Evolutionary conservation across 192 early-diverging fungal species (phyloP).

Genomic region (Coemansia sp.): DNA sequence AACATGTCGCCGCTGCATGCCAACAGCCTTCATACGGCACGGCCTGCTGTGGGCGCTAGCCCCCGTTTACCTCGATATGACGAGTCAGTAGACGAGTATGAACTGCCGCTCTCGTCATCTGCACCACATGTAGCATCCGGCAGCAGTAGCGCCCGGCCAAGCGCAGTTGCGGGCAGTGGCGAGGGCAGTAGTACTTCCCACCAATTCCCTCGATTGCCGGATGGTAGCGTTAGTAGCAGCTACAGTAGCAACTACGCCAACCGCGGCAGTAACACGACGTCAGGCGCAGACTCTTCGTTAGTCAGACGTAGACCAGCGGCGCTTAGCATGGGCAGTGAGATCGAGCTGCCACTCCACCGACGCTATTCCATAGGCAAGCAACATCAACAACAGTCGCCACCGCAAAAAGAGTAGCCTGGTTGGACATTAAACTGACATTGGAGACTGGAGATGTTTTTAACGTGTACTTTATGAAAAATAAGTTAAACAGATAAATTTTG

Average conservation of each 20-base stretch:
- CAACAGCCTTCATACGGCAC: background rate
- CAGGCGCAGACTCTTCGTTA: slow-evolving; percentile 31
- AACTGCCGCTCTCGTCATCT: slow-evolving; percentile 10
- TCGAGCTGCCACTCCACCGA: slow-evolving; percentile 32
- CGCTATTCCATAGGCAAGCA: slow-evolving; percentile 19
- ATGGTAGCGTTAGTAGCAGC: slow-evolving; percentile 7
- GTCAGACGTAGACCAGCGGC: slow-evolving; percentile 39
- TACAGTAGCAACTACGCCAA: slow-evolving; percentile 29
- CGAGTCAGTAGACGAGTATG: slow-evolving; percentile 3
- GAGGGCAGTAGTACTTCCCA: slow-evolving; percentile 22
- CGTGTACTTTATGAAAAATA: slow-evolving; percentile 2
- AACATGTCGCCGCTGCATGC: slow-evolving; percentile 6
- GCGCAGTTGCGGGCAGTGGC: slow-evolving; percentile 7
- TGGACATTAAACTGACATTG: background rate
- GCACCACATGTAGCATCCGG: background rate
- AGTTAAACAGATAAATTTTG: slow-evolving; percentile 9
- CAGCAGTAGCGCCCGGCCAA: slow-evolving; percentile 18
- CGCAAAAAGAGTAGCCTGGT: background rate
- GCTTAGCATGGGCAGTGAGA: slow-evolving; percentile 26
- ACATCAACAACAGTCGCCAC: slow-evolving; percentile 6
- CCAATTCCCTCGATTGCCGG: slow-evolving; percentile 27
- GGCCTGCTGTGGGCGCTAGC: background rate
- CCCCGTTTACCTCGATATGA: slow-evolving; percentile 2
- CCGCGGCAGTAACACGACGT: background rate
- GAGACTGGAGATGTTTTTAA: background rate